Evolutionary conservation across 768 basidiomycete species (phyloP).

Genomic region (Mycena haematopus): DNA sequence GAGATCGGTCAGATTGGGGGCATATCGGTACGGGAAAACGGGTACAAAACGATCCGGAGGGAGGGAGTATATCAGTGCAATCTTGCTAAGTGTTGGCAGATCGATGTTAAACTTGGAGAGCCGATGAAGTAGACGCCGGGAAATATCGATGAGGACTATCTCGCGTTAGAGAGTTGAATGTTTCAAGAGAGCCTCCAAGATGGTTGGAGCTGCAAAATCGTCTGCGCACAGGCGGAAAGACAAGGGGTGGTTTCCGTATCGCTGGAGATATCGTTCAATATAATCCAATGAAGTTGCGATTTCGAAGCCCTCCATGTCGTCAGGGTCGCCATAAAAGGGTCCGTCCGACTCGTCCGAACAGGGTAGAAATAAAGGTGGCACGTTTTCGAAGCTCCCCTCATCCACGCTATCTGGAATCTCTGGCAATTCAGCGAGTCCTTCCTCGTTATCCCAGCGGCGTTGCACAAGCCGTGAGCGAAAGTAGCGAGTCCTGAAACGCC

Average conservation of each 20-base stretch:
- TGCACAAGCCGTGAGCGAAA: neutral
- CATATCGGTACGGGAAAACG: neutral
- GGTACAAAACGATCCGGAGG: no score
- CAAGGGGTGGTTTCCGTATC: slow-evolving; percentile 2
- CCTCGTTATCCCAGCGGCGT: neutral
- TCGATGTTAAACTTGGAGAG: neutral
- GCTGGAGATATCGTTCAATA: slow-evolving; percentile 1
- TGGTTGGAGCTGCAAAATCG: neutral
- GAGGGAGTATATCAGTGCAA: neutral
- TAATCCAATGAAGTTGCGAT: slow-evolving; percentile 5
- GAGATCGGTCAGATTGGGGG: slow-evolving; percentile 13
- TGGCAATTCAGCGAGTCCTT: neutral
- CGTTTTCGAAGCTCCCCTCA: neutral
- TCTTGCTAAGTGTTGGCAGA: neutral
- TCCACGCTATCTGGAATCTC: neutral
- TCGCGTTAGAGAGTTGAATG: slow-evolving; percentile 3
- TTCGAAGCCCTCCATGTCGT: neutral
- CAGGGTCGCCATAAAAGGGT: neutral
- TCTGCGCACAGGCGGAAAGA: slow-evolving; percentile 4
- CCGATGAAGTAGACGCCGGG: neutral
- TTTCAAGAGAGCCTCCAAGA: neutral
- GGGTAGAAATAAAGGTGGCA: no score
- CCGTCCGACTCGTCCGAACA: no score
- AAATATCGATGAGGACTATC: neutral
- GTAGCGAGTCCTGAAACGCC: neutral